Conservation (phyloP, 2,329 filamentous ascomycete species). For the Pyrenochaeta sp. region DNA sequence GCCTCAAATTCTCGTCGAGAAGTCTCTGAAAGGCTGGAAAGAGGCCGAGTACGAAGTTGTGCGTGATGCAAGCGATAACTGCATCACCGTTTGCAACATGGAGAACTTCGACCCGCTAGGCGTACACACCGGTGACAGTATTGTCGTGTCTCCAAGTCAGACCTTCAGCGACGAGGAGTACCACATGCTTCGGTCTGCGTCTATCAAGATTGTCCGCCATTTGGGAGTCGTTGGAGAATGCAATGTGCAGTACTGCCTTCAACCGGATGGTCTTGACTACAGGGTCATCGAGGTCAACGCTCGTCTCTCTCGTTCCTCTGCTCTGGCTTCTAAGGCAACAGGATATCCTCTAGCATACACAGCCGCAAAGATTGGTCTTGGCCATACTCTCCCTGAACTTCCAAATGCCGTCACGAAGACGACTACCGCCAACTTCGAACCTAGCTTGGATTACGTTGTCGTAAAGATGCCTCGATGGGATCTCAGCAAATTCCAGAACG, state of each 20-base stretch:
- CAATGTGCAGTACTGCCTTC: conserved; percentile 96
- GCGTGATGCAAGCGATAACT: conserved; percentile 96
- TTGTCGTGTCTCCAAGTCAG: conserved; percentile 96
- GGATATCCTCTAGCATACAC: conserved; percentile 97
- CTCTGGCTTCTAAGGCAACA: conserved; percentile 95
- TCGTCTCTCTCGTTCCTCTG: conserved; percentile 95
- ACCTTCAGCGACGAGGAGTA: conserved; percentile 98
- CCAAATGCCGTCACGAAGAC: conserved; percentile 99
- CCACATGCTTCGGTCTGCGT: conserved; percentile 96
- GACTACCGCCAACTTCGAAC: conserved; percentile 98
- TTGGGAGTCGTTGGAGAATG: conserved; percentile 97
- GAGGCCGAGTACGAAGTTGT: conserved; percentile 99
- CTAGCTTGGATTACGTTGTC: conserved; percentile 95
- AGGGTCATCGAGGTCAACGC: conserved; percentile 99
- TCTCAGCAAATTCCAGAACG: conserved; percentile 97
- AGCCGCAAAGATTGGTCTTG: conserved; percentile 96
- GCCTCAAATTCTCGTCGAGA: conserved; percentile 96
- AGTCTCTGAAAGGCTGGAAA: conserved; percentile 99
- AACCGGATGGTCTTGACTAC: conserved; percentile 97
- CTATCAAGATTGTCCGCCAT: conserved; percentile 98
- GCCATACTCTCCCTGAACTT: conserved; percentile 92
- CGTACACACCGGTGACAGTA: conserved; percentile 98
- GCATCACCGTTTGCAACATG: conserved; percentile 99
- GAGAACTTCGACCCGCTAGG: conserved; percentile 98
- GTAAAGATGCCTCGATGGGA: conserved; percentile 99